A percentile compares a stretch with the other conserved stretches of the same genome.
Conservation (phyloP, 768 basidiomycete species). For the Amanita exitialis region DNA sequence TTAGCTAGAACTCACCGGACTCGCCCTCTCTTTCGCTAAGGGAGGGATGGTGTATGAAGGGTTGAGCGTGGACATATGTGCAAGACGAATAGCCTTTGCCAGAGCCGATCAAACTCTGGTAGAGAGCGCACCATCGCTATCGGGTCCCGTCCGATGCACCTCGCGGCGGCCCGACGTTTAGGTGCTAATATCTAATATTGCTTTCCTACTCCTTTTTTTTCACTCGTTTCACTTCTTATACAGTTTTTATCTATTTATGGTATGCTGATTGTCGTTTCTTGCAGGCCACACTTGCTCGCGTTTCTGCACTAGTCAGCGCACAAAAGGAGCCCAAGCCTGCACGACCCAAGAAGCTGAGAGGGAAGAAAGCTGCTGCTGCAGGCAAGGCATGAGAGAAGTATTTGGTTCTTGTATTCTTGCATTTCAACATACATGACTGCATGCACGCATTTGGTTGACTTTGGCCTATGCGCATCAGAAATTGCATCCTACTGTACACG, state of each 20-base stretch:
- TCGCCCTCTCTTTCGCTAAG: background rate
- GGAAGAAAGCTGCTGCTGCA: slow-evolving; percentile 38
- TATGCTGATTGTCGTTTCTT: slow-evolving; percentile 9
- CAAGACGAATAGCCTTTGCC: slow-evolving; percentile 48
- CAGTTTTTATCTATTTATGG: slow-evolving; percentile 10
- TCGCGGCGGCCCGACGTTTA: slow-evolving; percentile 64
- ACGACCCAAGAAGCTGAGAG: slow-evolving; percentile 63
- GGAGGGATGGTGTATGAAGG: slow-evolving; percentile 44
- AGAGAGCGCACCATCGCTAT: slow-evolving; percentile 69
- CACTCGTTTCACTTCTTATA: background rate
- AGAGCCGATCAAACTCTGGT: slow-evolving; percentile 53
- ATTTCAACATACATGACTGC: slow-evolving; percentile 16
- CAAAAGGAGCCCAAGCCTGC: slow-evolving; percentile 62
- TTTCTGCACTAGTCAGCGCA: slow-evolving; percentile 58
- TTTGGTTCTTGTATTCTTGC: slow-evolving; percentile 17
- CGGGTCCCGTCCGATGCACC: slow-evolving; percentile 52
- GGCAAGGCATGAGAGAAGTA: slow-evolving; percentile 20
- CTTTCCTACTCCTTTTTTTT: slow-evolving; percentile 11
- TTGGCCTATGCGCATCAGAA: slow-evolving; percentile 5
- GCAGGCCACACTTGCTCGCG: slow-evolving; percentile 69
- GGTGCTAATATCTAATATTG: slow-evolving; percentile 60
- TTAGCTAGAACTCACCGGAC: slow-evolving; percentile 92
- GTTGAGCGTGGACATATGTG: slow-evolving; percentile 93
- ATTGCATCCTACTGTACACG: background rate
- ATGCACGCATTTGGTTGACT: too few species aligned